phyloP scores from a whole-genome alignment of 345 rosid species.

The Arabidopsis arenosa region DNA sequence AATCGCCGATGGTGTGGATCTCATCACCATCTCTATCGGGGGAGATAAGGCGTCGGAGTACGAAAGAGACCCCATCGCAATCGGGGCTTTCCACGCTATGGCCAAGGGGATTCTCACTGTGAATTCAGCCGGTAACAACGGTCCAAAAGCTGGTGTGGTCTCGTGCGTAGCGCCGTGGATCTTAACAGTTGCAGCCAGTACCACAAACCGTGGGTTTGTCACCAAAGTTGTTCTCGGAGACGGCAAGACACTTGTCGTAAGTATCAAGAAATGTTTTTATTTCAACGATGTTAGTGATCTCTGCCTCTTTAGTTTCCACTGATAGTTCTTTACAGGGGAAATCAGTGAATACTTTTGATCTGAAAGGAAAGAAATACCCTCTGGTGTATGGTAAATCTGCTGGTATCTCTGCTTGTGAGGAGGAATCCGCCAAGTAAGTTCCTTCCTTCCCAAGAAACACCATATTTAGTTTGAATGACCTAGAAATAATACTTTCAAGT shows the following conservation, averaged over 20 bases:
- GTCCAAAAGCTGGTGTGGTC: background rate
- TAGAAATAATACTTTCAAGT: background rate
- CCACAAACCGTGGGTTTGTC: slow-evolving; percentile 43
- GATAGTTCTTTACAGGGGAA: slow-evolving; percentile 36
- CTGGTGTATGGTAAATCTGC: slow-evolving; percentile 24
- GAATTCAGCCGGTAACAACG: slow-evolving; percentile 47
- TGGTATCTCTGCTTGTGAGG: background rate
- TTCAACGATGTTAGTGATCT: background rate
- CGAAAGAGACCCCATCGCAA: slow-evolving; percentile 30
- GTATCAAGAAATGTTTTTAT: slow-evolving; percentile 18
- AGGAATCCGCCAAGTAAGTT: background rate
- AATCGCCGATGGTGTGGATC: slow-evolving; percentile 60
- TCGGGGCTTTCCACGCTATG: slow-evolving; percentile 54
- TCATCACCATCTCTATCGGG: slow-evolving; percentile 45
- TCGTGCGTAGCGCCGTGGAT: slow-evolving; percentile 46
- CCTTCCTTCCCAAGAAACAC: slow-evolving; percentile 12
- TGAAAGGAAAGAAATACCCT: slow-evolving; percentile 39
- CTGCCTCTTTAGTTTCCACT: background rate
- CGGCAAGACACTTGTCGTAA: slow-evolving; percentile 45
- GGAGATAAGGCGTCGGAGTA: background rate
- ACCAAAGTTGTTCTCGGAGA: slow-evolving; percentile 50
- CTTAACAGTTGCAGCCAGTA: slow-evolving; percentile 51
- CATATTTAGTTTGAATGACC: background rate
- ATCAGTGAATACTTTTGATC: slow-evolving; percentile 39
- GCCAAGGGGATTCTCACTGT: slow-evolving; percentile 48